Evolutionary conservation across 2,329 filamentous ascomycete species (phyloP).

Genomic region (Monosporascus sp.): DNA sequence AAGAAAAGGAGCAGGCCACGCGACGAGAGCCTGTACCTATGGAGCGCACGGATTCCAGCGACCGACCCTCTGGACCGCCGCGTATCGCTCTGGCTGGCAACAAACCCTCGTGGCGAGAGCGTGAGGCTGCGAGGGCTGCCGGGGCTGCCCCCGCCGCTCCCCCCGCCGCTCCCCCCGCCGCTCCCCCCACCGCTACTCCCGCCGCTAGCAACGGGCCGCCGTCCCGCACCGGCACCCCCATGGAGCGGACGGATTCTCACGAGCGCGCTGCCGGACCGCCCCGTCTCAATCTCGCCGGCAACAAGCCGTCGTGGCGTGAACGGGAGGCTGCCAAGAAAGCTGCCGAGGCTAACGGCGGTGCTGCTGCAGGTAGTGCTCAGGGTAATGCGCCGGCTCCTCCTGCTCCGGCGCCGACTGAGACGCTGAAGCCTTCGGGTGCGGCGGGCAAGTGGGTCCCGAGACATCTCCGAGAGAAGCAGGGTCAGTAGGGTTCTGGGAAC

Average conservation of each 20-base stretch:
- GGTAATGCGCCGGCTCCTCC: neutral
- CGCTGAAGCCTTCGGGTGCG: constrained; percentile 46
- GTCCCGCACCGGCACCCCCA: constrained; percentile 18
- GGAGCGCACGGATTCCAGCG: constrained; percentile 40
- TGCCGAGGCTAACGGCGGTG: constrained; percentile 23
- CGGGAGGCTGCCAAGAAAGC: constrained; percentile 53
- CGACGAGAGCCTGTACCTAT: constrained; percentile 32
- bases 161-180: neutral
- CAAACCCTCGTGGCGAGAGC: constrained; percentile 55
- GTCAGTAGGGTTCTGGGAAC: neutral
- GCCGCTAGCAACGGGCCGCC: constrained; percentile 22
- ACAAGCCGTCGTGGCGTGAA: constrained; percentile 67
- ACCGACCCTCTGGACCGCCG: constrained; percentile 45
- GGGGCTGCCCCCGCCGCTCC: constrained; percentile 31
- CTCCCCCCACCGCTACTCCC: constrained; percentile 20
- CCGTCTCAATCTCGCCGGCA: constrained; percentile 54
- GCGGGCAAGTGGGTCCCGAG: constrained; percentile 56
- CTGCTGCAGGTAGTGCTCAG: constrained; percentile 8
- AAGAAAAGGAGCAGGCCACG: constrained; percentile 52
- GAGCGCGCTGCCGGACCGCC: constrained; percentile 40
- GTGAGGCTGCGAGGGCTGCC: constrained; percentile 43
- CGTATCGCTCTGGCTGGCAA: constrained; percentile 48
- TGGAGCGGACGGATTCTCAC: constrained; percentile 22
- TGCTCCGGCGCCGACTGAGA: constrained; percentile 36
- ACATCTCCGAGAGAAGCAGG: constrained; percentile 34